These are phyloP conservation scores for Ophiostoma ips DNA, from an alignment of 2,329 filamentous ascomycete species.

Conservation along the genomic window DNA sequence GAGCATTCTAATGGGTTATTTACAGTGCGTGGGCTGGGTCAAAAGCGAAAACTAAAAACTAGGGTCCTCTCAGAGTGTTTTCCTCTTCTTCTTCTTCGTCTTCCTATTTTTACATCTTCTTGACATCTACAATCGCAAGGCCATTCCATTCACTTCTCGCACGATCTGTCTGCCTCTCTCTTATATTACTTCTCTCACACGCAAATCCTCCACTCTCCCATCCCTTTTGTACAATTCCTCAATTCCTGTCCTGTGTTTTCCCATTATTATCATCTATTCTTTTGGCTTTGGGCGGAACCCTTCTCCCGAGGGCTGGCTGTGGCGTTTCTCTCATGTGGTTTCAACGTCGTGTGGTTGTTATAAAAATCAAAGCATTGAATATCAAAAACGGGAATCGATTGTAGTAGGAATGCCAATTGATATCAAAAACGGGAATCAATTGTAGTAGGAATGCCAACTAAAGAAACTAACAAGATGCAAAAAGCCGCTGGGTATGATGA, in stretches of 20 bases:
- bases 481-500: constrained; percentile 1
- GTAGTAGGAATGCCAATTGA: too few relatives aligned
- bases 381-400: too few relatives aligned
- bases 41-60: too few relatives aligned
- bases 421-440: too few relatives aligned
- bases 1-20: background rate
- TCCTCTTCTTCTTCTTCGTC: background rate
- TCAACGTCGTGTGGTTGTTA: background rate
- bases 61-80: background rate
- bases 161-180: background rate
- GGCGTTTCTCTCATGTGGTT: constrained; percentile 5
- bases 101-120: background rate
- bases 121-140: too few relatives aligned
- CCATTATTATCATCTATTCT: background rate
- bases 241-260: background rate
- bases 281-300: background rate
- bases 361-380: background rate
- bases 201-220: background rate
- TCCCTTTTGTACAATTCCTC: background rate
- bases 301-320: constrained; percentile 3
- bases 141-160: background rate
- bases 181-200: background rate
- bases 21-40: background rate
- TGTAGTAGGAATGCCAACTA: too few relatives aligned
- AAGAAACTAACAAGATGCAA: background rate